phyloP scores from a whole-genome alignment of 192 early-diverging fungal genomes.

The Chytriomyces confervae region DNA sequence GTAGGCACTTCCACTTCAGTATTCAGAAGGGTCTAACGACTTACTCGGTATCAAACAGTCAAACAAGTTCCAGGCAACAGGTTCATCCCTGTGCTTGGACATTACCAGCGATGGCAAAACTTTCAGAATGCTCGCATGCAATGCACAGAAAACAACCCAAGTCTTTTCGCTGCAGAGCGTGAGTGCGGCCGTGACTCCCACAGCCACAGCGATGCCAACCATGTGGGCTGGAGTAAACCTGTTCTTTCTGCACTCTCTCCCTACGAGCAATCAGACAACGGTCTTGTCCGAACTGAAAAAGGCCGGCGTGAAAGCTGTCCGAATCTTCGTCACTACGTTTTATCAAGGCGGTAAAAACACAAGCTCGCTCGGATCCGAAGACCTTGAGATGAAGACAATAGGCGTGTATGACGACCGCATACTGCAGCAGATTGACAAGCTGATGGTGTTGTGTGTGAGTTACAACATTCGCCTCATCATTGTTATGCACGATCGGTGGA shows the following conservation, averaged over 20 bases:
- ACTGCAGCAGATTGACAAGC: constrained; percentile 21
- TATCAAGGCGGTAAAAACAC: constrained; percentile 30
- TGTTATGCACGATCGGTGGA: constrained; percentile 35
- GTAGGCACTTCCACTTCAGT: too few species aligned
- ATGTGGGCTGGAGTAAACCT: constrained; percentile 30
- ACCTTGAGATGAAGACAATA: constrained; percentile 25
- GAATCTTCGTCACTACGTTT: constrained; percentile 32
- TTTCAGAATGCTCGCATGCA: too few species aligned
- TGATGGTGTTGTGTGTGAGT: constrained; percentile 12
- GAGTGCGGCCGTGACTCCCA: too few species aligned
- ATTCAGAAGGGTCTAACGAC: too few species aligned
- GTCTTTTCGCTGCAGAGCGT: too few species aligned
- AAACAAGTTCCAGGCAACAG: too few species aligned
- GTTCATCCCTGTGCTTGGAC: too few species aligned
- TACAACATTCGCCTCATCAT: constrained; percentile 31
- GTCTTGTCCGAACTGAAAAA: constrained; percentile 2
- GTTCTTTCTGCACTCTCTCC: constrained; percentile 30
- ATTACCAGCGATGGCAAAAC: too few species aligned
- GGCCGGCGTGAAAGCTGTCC: constrained; percentile 15
- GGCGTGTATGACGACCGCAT: constrained; percentile 35
- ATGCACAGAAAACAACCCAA: too few species aligned
- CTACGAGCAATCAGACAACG: background rate
- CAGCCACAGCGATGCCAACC: background rate
- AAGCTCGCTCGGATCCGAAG: background rate
- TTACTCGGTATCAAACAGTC: too few species aligned